phyloP scores from a whole-genome alignment of 768 basidiomycete species.

The Antrodiella citrinella region DNA sequence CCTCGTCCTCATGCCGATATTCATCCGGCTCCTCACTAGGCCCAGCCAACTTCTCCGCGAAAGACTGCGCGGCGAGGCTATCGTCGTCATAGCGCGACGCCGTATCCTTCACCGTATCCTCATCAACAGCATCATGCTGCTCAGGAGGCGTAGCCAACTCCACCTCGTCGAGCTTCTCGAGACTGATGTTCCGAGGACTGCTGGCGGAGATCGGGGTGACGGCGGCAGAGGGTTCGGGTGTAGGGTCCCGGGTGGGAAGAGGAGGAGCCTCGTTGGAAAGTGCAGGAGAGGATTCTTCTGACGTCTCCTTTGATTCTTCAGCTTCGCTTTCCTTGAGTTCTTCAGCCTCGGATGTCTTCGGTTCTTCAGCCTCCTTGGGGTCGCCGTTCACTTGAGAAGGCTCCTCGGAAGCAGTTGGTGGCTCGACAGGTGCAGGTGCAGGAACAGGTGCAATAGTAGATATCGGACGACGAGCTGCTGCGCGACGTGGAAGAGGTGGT shows the following conservation, averaged over 20 bases:
- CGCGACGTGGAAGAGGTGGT: slow-evolving; percentile 62
- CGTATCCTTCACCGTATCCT: too few relatives aligned
- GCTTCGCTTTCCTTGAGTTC: too few relatives aligned
- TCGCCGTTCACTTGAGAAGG: not conserved
- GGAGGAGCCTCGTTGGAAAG: not conserved
- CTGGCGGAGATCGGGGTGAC: not conserved
- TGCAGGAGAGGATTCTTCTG: not conserved
- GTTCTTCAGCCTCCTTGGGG: not conserved
- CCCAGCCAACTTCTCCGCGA: not conserved
- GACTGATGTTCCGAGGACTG: too few relatives aligned
- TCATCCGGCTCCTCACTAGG: not conserved
- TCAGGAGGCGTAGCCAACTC: not conserved
- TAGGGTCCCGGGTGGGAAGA: not conserved
- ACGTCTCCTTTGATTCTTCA: not conserved
- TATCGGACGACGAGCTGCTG: slow-evolving; percentile 41
- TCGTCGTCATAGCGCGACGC: too few relatives aligned
- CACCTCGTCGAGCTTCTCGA: not conserved
- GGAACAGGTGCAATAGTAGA: slow-evolving; percentile 20
- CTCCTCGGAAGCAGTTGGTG: not conserved
- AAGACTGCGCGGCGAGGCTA: too few relatives aligned
- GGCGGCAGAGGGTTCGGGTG: not conserved
- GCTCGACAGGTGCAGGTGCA: not conserved
- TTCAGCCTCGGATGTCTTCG: not conserved
- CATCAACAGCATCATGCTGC: too few relatives aligned
- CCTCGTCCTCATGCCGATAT: not conserved